Conservation (phyloP, 768 basidiomycete species). For the Leucosporidium creatinivorum region DNA sequence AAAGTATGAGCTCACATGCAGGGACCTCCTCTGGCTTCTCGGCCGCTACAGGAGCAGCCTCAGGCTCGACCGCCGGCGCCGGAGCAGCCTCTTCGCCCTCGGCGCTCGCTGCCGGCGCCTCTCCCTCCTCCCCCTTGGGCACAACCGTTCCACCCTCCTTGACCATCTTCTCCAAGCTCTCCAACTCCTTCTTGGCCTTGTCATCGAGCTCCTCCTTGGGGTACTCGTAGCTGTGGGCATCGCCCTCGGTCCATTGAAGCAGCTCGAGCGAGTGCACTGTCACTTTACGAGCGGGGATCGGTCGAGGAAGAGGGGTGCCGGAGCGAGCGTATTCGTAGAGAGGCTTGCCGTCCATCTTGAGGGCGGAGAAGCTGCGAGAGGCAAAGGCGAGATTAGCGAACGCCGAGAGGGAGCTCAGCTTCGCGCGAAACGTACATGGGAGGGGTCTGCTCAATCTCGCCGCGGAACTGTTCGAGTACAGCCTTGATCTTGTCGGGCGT, state of each 20-base stretch:
- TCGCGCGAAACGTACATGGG: slow-evolving; percentile 60
- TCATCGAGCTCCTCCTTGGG: slow-evolving; percentile 63
- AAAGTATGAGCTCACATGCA: no score
- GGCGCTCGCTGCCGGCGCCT: no score
- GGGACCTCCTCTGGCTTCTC: background rate
- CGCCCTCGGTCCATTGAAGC: slow-evolving; percentile 60
- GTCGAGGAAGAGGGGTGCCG: slow-evolving; percentile 81
- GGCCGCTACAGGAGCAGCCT: background rate
- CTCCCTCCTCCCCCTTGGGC: slow-evolving; percentile 7
- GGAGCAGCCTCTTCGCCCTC: no score
- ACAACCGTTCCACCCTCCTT: slow-evolving; percentile 15
- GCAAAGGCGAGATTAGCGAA: background rate
- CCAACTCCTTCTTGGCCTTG: slow-evolving; percentile 63
- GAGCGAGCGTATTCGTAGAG: slow-evolving; percentile 91
- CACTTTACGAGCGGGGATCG: slow-evolving; percentile 79
- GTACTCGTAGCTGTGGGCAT: slow-evolving; percentile 61
- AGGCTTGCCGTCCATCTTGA: slow-evolving; percentile 96
- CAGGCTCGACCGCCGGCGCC: no score
- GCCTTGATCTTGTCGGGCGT: slow-evolving; percentile 67
- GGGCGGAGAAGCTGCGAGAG: slow-evolving; percentile 73
- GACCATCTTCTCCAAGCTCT: slow-evolving; percentile 50
- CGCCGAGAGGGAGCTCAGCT: background rate
- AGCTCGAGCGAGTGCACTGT: slow-evolving; percentile 75
- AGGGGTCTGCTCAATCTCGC: slow-evolving; percentile 81
- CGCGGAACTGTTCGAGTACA: slow-evolving; percentile 64